Base-by-base conservation (phyloP, 352 stramenopile genomes). In the Globisporangium echinulatum region DNA sequence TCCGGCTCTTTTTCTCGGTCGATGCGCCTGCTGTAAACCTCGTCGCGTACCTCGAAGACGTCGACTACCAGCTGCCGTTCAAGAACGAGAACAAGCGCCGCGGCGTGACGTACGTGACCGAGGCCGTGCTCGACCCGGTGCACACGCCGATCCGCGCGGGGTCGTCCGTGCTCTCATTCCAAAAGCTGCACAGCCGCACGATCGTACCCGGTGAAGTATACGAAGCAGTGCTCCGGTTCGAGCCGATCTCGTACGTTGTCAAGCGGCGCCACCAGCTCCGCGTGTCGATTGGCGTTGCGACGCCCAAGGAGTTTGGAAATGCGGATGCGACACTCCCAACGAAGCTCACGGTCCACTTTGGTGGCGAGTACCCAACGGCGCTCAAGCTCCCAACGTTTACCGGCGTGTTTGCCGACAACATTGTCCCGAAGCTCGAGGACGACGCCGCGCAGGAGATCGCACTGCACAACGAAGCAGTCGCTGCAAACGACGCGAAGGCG, bases 1-100 rank as follows among this genome's bases (percentile, higher is more conserved):
- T 93, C 55, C 81, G 82, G 38, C 64, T 91, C 38, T 93, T 87
- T 70, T 91, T 93, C 70, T 91, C 84, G 33, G 81, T 89, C 10
- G 70, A 93, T 54, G 69, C 76, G 50, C 72, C 77, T 7, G 62
- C 70, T 44, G 69, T 90, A 36, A 88, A 85, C 62, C 69, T 93
- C 13, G 73, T 89, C 14, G 84, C 81, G 11, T 89, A 84, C 57
- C 64, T 93, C 1, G 84, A 93, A 68, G 84, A 93, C 54, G 75
- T 89, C 38, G 82, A 93, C 70, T 81, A 83, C 66, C 72, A 72
- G 46, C 67, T 74, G 19, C 72, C 75, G 8, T 91, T 93, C 71
- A 70, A 74, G 68, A 90, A 93, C 58, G 77, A 89, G 59, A 87
- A 88, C 72, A 88, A 90, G 59, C 84, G 84, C 49, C 71, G 69